phyloP scores from a whole-genome alignment of 768 basidiomycete genomes.

The Pisolithus sp. region DNA sequence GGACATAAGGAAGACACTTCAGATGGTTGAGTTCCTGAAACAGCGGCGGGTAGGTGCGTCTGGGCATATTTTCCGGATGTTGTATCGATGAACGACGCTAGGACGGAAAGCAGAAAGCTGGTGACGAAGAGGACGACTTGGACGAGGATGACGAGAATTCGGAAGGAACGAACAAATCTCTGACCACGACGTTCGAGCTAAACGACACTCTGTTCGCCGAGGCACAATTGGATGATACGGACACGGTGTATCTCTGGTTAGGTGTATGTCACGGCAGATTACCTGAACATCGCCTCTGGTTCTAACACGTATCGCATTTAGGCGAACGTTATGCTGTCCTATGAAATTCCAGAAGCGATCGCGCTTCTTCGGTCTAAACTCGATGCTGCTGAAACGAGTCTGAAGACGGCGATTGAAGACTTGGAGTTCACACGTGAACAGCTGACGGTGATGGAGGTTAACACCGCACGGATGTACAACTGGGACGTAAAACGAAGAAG shows the following conservation, averaged over 20 bases:
- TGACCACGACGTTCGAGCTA: slow-evolving; percentile 88
- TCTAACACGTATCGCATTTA: slow-evolving; percentile 23
- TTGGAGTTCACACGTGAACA: slow-evolving; percentile 92
- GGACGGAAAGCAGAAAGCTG: slow-evolving; percentile 53
- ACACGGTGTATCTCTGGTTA: slow-evolving; percentile 91
- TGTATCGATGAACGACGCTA: slow-evolving; percentile 18
- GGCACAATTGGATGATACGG: slow-evolving; percentile 80
- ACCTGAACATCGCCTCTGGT: background rate
- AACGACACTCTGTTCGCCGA: slow-evolving; percentile 95
- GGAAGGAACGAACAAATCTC: slow-evolving; percentile 36
- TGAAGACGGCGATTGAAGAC: slow-evolving; percentile 75
- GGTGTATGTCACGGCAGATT: slow-evolving; percentile 53
- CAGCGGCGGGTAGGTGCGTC: slow-evolving; percentile 53
- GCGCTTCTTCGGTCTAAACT: slow-evolving; percentile 72
- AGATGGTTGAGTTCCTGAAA: slow-evolving; percentile 80
- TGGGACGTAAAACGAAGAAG: slow-evolving; percentile 87
- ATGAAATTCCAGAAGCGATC: slow-evolving; percentile 75
- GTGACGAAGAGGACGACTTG: slow-evolving; percentile 34
- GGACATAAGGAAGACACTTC: slow-evolving; percentile 87
- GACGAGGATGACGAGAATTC: slow-evolving; percentile 41
- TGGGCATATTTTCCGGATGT: background rate
- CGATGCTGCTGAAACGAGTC: slow-evolving; percentile 54
- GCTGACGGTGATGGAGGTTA: slow-evolving; percentile 93
- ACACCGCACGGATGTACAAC: slow-evolving; percentile 93
- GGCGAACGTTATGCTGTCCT: slow-evolving; percentile 98